Conservation (phyloP, 1,284 basidiomycete genomes). For the Paramarasmius palmivorus region DNA sequence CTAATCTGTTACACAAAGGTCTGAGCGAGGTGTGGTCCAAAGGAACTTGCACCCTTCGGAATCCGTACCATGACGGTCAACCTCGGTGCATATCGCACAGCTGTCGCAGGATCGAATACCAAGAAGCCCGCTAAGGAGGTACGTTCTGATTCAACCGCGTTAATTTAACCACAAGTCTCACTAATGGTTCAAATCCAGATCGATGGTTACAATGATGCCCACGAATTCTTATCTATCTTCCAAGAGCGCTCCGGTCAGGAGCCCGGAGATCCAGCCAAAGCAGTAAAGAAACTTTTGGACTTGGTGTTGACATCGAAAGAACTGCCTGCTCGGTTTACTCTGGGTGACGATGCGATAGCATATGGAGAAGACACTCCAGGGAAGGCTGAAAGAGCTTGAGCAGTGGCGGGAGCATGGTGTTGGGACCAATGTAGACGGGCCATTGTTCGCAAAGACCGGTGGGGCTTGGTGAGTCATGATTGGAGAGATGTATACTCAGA, state of each 20-base stretch:
- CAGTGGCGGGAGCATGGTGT: neutral
- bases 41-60: constrained; percentile 9
- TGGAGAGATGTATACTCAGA: too few species aligned
- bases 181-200: neutral
- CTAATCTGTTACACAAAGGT: neutral
- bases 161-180: neutral
- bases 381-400: constrained; percentile 3
- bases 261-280: constrained; percentile 2
- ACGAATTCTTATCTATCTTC: neutral
- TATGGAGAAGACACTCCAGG: neutral
- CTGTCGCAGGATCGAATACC: neutral
- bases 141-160: too few species aligned
- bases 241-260: neutral
- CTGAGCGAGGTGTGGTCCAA: constrained; percentile 6
- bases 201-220: constrained; percentile 3
- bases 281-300: constrained; percentile 1
- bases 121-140: constrained; percentile 1
- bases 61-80: neutral
- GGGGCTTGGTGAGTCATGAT: too few species aligned
- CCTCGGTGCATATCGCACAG: constrained; percentile 4
- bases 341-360: constrained; percentile 4
- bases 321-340: neutral
- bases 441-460: neutral
- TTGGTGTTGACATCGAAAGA: neutral
- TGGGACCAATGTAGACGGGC: constrained; percentile 1